Evolutionary conservation across 2,329 filamentous ascomycete species (phyloP).

Genomic region (Aspergillus caelatus): DNA sequence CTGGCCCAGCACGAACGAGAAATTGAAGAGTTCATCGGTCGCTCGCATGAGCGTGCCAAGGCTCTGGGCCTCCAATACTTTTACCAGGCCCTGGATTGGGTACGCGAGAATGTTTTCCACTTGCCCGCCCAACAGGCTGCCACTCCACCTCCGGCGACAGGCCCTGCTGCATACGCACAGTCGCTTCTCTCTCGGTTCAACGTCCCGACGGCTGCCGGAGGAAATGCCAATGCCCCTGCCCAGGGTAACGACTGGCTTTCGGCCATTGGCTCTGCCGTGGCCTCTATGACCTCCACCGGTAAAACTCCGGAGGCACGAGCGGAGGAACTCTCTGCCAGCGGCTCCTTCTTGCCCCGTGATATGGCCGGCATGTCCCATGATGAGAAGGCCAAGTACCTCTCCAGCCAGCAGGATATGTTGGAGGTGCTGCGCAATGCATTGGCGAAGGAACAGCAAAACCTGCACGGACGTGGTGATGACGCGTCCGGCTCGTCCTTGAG

Average conservation of each 20-base stretch:
- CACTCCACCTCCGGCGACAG: slow-evolving; percentile 47
- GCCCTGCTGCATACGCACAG: slow-evolving; percentile 68
- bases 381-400: slow-evolving; percentile 74
- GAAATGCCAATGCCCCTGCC: slow-evolving; percentile 51
- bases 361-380: slow-evolving; percentile 62
- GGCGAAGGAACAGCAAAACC: slow-evolving; percentile 72
- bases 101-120: slow-evolving; percentile 79
- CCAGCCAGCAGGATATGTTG: slow-evolving; percentile 77
- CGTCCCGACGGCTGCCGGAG: slow-evolving; percentile 65
- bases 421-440: slow-evolving; percentile 74
- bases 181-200: slow-evolving; percentile 82
- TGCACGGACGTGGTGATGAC: slow-evolving; percentile 46
- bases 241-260: slow-evolving; percentile 71
- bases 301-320: slow-evolving; percentile 45
- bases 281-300: slow-evolving; percentile 56
- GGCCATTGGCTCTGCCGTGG: slow-evolving; percentile 74
- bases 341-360: slow-evolving; percentile 70
- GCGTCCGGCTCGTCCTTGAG: slow-evolving; percentile 56
- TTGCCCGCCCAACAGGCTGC: slow-evolving; percentile 64
- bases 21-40: slow-evolving; percentile 88
- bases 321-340: slow-evolving; percentile 58
- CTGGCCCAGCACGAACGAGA: slow-evolving; percentile 81
- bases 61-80: slow-evolving; percentile 76
- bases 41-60: slow-evolving; percentile 76
- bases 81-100: slow-evolving; percentile 68